These are phyloP conservation scores for Melastoma malabathricum DNA, from an alignment of 345 rosid genomes.

Conservation along the genomic window DNA sequence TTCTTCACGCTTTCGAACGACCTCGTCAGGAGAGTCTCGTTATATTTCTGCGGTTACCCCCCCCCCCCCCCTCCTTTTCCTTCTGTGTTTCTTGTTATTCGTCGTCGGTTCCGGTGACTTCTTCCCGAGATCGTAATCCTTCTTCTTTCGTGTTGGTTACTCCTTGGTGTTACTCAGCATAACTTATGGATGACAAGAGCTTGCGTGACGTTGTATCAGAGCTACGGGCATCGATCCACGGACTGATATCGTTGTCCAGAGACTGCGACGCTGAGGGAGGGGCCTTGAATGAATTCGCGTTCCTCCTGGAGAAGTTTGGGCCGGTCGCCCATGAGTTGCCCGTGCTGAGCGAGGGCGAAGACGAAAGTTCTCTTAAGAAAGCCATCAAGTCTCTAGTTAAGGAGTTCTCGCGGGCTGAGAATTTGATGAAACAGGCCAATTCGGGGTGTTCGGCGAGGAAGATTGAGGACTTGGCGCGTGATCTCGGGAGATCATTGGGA, in stretches of 20 bases:
- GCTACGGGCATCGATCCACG: conserved; percentile 21
- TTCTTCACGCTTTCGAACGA: no score
- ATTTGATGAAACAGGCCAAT: conserved; percentile 16
- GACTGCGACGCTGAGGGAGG: conserved; percentile 20
- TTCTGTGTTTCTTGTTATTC: no score
- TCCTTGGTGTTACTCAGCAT: no score
- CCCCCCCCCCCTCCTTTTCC: no score
- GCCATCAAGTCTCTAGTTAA: conserved; percentile 30
- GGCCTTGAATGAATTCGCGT: conserved; percentile 22
- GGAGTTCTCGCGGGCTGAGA: conserved; percentile 29
- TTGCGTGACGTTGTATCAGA: conserved; percentile 23
- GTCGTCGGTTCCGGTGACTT: no score
- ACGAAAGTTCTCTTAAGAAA: conserved; percentile 24
- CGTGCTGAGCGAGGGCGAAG: conserved; percentile 16
- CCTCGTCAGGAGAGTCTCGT: no score
- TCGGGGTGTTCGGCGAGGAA: conserved; percentile 19
- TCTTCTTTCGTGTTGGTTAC: no score
- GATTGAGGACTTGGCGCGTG: conserved; percentile 32
- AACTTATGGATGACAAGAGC: conserved; percentile 13
- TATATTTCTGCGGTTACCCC: no score
- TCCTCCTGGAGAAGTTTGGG: conserved; percentile 30
- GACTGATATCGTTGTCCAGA: conserved; percentile 21
- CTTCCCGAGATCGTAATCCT: no score
- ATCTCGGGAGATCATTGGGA: conserved; percentile 59
- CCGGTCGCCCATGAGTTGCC: conserved; percentile 26